Base-by-base conservation (phyloP, 805 yeast species). In the Candida tallmaniae region DNA sequence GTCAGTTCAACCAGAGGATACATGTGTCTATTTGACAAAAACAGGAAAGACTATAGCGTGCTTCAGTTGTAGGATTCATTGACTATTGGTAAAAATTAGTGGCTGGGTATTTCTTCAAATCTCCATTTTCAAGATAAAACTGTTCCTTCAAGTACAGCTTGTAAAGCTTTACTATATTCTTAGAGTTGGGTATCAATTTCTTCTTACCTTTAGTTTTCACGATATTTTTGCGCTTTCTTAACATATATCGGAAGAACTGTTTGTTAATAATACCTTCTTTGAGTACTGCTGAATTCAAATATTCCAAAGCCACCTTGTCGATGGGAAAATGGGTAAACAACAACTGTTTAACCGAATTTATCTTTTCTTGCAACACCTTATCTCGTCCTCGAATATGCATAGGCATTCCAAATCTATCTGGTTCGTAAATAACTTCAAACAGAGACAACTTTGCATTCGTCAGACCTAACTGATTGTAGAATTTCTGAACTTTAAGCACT, bases 21-120 rank as follows among this genome's bases (percentile, higher is more conserved):
- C 27, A 72, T 66, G 5, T 65, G 71, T 39, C 39, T 74, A 11
- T 40, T 73, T 23, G 76, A 70, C 41, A 42, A 50, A 6, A 47
- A 62, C 17, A 63, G 51, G 32, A 66, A 60, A 40, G 57, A 62
- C 33, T 71, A 69, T 43, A 42, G 54, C 18, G 58, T 69, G 11
- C 50, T 70, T 23, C 34, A 29, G 20, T 22, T 31, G 15, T 25
- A 35, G 11, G 5, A 22, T 8, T 24, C 12, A 24, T 24, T 24
- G 14, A n/a, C 7, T 8, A 6, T 24, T 9, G 23, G 15, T 28
- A 28, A 18, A 28, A 28, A 13, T 28, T 38, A 31, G 8, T 36
- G 40, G 29, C 15, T 18, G 8, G 12, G 9, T 19, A 20, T 18
- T n/a, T 29, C 10, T 29, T 13, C 19, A 6, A 29, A 8, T 12